phyloP scores from a whole-genome alignment of 2,329 filamentous ascomycete species.

The Penicillium frequentans region DNA sequence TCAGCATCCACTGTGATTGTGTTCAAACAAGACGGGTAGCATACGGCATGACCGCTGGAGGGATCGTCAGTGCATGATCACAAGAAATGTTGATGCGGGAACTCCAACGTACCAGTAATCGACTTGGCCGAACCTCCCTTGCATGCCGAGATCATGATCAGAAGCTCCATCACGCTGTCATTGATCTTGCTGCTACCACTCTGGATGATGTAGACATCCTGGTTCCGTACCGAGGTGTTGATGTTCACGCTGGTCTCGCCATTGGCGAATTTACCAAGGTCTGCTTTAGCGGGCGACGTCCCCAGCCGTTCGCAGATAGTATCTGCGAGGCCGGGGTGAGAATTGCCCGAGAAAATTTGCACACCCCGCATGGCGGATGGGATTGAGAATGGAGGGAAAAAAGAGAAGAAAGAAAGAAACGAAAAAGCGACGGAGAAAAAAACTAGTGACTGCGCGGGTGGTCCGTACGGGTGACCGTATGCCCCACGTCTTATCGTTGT shows the following conservation, averaged over 20 bases:
- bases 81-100: not conserved
- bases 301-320: slow-evolving; percentile 67
- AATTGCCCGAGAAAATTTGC: slow-evolving; percentile 67
- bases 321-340: slow-evolving; percentile 64
- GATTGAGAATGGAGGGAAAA: slow-evolving; percentile 17
- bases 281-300: slow-evolving; percentile 58
- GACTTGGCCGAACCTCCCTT: slow-evolving; percentile 97
- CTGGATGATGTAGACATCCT: slow-evolving; percentile 98
- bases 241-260: slow-evolving; percentile 70
- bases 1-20: slow-evolving; percentile 36
- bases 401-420: slow-evolving; percentile 10
- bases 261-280: slow-evolving; percentile 67
- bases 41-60: slow-evolving; percentile 49
- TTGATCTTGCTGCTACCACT: slow-evolving; percentile 96
- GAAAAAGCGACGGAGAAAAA: slow-evolving; percentile 18
- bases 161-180: slow-evolving; percentile 97
- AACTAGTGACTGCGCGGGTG: slow-evolving; percentile 11
- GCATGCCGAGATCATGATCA: slow-evolving; percentile 99
- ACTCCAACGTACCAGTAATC: slow-evolving; percentile 73
- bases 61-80: slow-evolving; percentile 16
- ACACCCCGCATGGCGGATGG: slow-evolving; percentile 59
- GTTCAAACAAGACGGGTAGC: slow-evolving; percentile 33
- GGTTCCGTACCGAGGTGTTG: slow-evolving; percentile 77
- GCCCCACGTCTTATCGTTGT: slow-evolving; percentile 11
- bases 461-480: slow-evolving; percentile 16